These are phyloP conservation scores for Eucalyptus brandiana DNA, from an alignment of 345 rosid species.

Conservation along the genomic window DNA sequence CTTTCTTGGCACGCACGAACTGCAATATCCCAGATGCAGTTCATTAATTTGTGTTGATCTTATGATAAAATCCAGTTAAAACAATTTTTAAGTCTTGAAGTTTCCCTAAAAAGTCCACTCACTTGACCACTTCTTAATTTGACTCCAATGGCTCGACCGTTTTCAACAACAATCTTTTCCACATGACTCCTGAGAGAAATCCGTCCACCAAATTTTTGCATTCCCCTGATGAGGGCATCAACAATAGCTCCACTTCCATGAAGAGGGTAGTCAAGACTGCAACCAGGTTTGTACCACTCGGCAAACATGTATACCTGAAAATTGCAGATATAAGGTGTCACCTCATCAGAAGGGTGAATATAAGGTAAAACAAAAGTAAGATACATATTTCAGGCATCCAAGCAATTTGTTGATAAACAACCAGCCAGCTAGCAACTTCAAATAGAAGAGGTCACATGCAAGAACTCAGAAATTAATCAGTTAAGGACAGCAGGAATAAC, in stretches of 20 bases:
- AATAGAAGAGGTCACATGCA: not conserved
- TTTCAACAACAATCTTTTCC: slow-evolving; percentile 60
- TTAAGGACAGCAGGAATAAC: not conserved
- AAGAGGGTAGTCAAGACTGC: slow-evolving; percentile 73
- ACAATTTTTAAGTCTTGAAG: not conserved
- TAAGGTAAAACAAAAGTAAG: not conserved
- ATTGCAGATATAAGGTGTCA: not conserved
- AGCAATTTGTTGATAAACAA: not conserved
- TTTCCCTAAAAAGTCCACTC: slow-evolving; percentile 2
- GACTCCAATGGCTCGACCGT: slow-evolving; percentile 73
- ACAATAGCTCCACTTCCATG: slow-evolving; percentile 79
- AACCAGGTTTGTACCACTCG: slow-evolving; percentile 95
- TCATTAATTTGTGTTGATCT: not conserved
- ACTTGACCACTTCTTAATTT: slow-evolving; percentile 83
- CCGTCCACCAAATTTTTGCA: slow-evolving; percentile 76
- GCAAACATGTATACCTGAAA: slow-evolving; percentile 94
- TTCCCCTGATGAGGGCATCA: slow-evolving; percentile 76
- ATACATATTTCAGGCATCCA: not conserved
- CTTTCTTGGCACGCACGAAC: slow-evolving; percentile 78
- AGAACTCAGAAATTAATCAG: not conserved
- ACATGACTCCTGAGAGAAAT: slow-evolving; percentile 72
- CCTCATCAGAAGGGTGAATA: not conserved
- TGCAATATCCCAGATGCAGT: slow-evolving; percentile 9
- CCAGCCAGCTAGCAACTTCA: not conserved
- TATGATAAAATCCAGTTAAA: not conserved